A percentile compares a stretch with the other conserved stretches of the same genome.
Conservation (phyloP, 306 rosid genomes). For the Delonix regia region DNA sequence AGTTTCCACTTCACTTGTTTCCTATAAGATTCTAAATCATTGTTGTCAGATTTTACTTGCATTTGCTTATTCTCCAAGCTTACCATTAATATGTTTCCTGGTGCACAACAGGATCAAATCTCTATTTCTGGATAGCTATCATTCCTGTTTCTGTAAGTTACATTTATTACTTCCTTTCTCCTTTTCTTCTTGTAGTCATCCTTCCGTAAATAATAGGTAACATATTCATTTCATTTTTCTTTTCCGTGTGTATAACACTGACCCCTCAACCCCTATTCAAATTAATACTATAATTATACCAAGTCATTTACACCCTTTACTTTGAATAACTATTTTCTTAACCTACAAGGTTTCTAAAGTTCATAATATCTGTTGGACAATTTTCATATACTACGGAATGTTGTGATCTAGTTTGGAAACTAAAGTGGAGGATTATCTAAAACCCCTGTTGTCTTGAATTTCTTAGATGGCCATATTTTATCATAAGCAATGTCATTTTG, state of each 20-base stretch:
- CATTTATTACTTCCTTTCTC: neutral
- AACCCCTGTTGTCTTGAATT: neutral
- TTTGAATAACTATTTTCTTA: neutral
- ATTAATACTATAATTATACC: too few relatives aligned
- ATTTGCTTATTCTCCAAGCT: conserved; percentile 35
- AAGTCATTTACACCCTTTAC: neutral
- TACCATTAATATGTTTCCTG: conserved; percentile 21
- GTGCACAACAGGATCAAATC: conserved; percentile 79
- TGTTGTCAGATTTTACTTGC: conserved; percentile 13
- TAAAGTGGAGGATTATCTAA: too few relatives aligned
- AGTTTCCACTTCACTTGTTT: neutral
- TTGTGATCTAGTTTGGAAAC: neutral
- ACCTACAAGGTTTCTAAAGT: neutral
- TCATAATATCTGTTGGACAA: neutral
- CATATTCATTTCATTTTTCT: neutral
- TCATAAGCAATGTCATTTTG: conserved; percentile 10
- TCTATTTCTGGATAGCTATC: conserved; percentile 96
- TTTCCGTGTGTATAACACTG: neutral
- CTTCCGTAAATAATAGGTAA: neutral
- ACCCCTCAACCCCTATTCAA: neutral
- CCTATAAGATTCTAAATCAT: conserved; percentile 10
- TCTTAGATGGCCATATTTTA: conserved; percentile 13
- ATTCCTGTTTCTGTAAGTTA: conserved; percentile 79
- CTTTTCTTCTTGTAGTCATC: neutral
- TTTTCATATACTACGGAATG: neutral